These are phyloP conservation scores for Zarea fungicola DNA, from an alignment of 2,329 filamentous ascomycete species.

Conservation along the genomic window DNA sequence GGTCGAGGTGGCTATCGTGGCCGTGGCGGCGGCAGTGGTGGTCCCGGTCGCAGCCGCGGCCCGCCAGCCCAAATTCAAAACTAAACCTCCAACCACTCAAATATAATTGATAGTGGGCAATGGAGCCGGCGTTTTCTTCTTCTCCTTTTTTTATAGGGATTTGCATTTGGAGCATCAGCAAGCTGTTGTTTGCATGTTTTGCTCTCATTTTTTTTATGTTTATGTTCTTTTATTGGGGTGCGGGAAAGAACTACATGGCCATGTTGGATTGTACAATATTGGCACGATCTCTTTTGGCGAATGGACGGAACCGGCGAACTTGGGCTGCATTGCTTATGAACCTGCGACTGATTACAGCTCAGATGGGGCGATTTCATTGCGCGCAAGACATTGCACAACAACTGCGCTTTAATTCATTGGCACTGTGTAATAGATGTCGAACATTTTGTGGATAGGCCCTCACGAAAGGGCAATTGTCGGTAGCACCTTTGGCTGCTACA, in stretches of 20 bases:
- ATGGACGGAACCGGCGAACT: constrained; percentile 30
- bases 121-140: constrained; percentile 18
- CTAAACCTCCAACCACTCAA: constrained; percentile 24
- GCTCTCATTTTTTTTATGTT: constrained; percentile 25
- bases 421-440: constrained; percentile 9
- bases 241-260: constrained; percentile 6
- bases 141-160: constrained; percentile 13
- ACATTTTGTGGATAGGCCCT: constrained; percentile 2
- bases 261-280: constrained; percentile 40
- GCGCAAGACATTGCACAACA: constrained; percentile 3
- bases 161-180: constrained; percentile 20
- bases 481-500: constrained; percentile 14
- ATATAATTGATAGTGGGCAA: constrained; percentile 23
- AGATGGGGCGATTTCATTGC: constrained; percentile 1
- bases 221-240: constrained; percentile 17
- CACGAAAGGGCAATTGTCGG: constrained; percentile 6
- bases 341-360: constrained; percentile 18
- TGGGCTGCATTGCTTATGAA: constrained; percentile 28
- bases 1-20: constrained; percentile 34
- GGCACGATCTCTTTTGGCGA: constrained; percentile 30
- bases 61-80: constrained; percentile 30
- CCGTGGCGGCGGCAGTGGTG: constrained; percentile 19
- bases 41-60: no score
- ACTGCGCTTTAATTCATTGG: constrained; percentile 6
- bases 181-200: constrained; percentile 14